phyloP scores from a whole-genome alignment of 768 basidiomycete species.

The Chalciporus piperatus region DNA sequence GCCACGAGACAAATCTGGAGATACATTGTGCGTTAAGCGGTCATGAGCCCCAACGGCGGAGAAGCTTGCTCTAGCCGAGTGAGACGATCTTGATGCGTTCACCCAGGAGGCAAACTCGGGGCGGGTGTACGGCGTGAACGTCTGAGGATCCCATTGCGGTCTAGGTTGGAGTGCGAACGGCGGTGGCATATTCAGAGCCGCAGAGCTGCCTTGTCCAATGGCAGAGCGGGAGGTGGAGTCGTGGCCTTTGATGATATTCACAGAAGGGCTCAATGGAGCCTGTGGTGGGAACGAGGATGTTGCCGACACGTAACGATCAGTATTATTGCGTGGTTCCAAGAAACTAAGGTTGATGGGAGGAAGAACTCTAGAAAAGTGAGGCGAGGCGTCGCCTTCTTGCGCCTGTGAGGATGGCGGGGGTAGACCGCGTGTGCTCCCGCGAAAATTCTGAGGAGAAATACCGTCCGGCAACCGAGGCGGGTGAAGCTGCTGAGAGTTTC shows the following conservation, averaged over 20 bases:
- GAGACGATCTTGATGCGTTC: conserved; percentile 36
- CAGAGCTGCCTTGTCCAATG: conserved; percentile 11
- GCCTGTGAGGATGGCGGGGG: conserved; percentile 11
- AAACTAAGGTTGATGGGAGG: conserved; percentile 24
- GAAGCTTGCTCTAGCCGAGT: conserved; percentile 24
- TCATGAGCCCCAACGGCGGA: conserved; percentile 16
- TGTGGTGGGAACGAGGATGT: conserved; percentile 35
- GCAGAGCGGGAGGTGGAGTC: conserved; percentile 21
- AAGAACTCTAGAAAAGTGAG: conserved; percentile 27
- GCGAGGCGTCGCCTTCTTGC: conserved; percentile 16
- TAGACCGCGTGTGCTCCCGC: conserved; percentile 8
- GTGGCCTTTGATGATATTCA: conserved; percentile 15
- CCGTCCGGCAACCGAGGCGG: conserved; percentile 8
- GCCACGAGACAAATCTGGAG: conserved; percentile 9
- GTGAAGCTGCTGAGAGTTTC: conserved; percentile 3
- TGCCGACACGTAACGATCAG: conserved; percentile 20
- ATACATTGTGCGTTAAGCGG: conserved; percentile 8
- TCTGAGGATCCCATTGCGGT: conserved; percentile 59
- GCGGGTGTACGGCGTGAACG: conserved; percentile 38
- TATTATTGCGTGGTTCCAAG: conserved; percentile 14
- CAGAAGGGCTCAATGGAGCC: conserved; percentile 18
- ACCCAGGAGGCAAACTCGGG: conserved; percentile 36
- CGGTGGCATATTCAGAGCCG: conserved; percentile 36
- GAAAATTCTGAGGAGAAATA: conserved; percentile 11
- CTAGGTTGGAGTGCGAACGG: conserved; percentile 67